phyloP scores from a whole-genome alignment of 768 basidiomycete species.

The Boletus sp. region DNA sequence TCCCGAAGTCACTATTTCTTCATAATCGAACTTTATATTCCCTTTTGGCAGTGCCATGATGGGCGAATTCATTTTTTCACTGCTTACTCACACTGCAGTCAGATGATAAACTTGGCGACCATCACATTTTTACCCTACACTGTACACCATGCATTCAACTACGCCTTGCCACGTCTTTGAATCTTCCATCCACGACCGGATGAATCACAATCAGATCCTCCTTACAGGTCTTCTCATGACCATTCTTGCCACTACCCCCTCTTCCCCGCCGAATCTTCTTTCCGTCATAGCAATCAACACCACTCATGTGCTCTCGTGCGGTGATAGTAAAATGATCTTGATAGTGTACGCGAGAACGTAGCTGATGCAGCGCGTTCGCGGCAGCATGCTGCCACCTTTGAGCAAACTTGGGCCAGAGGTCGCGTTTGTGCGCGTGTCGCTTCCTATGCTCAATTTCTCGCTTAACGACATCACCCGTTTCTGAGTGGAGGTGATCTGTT shows the following conservation, averaged over 20 bases:
- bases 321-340: slow-evolving; percentile 58
- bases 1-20: slow-evolving; percentile 29
- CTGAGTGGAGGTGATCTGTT: slow-evolving; percentile 38
- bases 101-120: neutral
- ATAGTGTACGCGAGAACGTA: slow-evolving; percentile 54
- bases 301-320: slow-evolving; percentile 72
- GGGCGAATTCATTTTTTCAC: neutral
- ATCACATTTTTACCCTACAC: slow-evolving; percentile 7
- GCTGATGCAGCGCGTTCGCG: slow-evolving; percentile 40
- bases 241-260: slow-evolving; percentile 13
- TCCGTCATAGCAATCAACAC: slow-evolving; percentile 74
- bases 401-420: slow-evolving; percentile 28
- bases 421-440: slow-evolving; percentile 24
- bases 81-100: neutral
- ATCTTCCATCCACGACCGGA: slow-evolving; percentile 65
- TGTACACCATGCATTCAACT: slow-evolving; percentile 11
- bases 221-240: slow-evolving; percentile 24
- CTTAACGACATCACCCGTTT: slow-evolving; percentile 44
- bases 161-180: slow-evolving; percentile 51
- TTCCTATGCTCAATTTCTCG: slow-evolving; percentile 46
- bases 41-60: neutral
- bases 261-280: slow-evolving; percentile 40
- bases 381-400: slow-evolving; percentile 51
- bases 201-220: slow-evolving; percentile 57
- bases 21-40: slow-evolving; percentile 1